Conservation (phyloP, 1,139 yeast genomes). For the Yamadazyma diddensiae region DNA sequence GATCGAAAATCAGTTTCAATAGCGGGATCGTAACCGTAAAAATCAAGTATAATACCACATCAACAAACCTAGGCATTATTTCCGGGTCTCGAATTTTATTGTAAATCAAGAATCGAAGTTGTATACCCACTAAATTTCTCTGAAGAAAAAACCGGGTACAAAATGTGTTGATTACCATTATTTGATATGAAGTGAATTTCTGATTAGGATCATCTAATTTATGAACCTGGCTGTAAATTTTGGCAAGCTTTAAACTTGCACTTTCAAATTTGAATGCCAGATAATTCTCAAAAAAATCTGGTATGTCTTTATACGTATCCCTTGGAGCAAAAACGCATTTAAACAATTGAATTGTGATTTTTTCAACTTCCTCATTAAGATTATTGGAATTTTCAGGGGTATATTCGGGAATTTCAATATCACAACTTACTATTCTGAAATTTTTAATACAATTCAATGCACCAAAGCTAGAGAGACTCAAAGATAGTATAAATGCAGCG, state of each 20-base stretch:
- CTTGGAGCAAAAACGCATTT: slow-evolving; percentile 4
- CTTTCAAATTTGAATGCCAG: slow-evolving; percentile 1
- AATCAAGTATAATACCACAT: slow-evolving; percentile 2
- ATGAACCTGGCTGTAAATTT: not conserved
- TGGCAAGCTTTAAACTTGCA: slow-evolving; percentile 1
- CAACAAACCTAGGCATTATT: slow-evolving; percentile 1
- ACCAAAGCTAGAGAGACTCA: slow-evolving; percentile 3
- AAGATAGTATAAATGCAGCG: slow-evolving; percentile 3
- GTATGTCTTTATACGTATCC: slow-evolving; percentile 2
- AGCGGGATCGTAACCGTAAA: slow-evolving; percentile 2
- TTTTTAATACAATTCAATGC: slow-evolving; percentile 3
- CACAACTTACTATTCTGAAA: slow-evolving; percentile 2
- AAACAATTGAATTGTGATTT: slow-evolving; percentile 2
- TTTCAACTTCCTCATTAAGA: slow-evolving; percentile 4
- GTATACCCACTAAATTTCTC: slow-evolving; percentile 1
- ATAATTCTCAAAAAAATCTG: slow-evolving; percentile 3
- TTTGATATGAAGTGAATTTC: not conserved
- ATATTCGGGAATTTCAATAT: slow-evolving; percentile 5
- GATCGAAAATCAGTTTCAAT: slow-evolving; percentile 1
- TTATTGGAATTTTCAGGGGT: slow-evolving; percentile 4
- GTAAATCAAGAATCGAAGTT: slow-evolving; percentile 2
- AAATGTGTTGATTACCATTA: slow-evolving; percentile 2
- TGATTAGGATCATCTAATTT: not conserved
- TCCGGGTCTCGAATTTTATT: not conserved
- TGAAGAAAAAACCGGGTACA: not conserved